Evolutionary conservation across 1,284 basidiomycete species (phyloP).

Genomic region (Heimioporus punctisporus): DNA sequence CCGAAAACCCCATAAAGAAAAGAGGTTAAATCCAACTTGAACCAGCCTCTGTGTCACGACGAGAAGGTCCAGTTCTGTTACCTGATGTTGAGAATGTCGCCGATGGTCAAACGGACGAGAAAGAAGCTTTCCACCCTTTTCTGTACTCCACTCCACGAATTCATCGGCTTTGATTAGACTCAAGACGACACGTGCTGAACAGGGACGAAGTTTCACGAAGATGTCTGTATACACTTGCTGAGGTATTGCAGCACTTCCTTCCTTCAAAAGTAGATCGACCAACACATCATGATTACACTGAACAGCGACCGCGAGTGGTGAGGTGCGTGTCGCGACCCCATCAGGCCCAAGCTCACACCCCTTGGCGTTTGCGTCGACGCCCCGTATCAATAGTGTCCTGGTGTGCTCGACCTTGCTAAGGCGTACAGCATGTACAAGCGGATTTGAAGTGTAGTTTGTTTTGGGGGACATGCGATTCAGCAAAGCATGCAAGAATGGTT

Average conservation of each 20-base stretch:
- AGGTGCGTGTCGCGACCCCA: not conserved
- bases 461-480: not conserved
- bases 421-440: constrained; percentile 4
- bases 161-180: not conserved
- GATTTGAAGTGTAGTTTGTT: not conserved
- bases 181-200: not conserved
- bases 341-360: not conserved
- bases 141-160: not conserved
- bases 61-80: not conserved
- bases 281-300: not conserved
- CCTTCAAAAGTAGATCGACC: not conserved
- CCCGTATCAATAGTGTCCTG: not conserved
- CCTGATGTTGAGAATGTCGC: not conserved
- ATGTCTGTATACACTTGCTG: not conserved
- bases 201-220: not conserved
- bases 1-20: not conserved
- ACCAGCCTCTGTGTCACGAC: not conserved
- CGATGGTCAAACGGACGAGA: not conserved
- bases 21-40: not conserved
- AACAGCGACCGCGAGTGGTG: constrained; percentile 2
- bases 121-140: not conserved
- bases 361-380: not conserved
- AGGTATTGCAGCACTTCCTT: not conserved
- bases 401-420: constrained; percentile 4
- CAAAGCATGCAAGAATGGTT: constrained; percentile 1